Conservation (phyloP, 169 alveolate genomes). For the Blepharisma undulans region DNA sequence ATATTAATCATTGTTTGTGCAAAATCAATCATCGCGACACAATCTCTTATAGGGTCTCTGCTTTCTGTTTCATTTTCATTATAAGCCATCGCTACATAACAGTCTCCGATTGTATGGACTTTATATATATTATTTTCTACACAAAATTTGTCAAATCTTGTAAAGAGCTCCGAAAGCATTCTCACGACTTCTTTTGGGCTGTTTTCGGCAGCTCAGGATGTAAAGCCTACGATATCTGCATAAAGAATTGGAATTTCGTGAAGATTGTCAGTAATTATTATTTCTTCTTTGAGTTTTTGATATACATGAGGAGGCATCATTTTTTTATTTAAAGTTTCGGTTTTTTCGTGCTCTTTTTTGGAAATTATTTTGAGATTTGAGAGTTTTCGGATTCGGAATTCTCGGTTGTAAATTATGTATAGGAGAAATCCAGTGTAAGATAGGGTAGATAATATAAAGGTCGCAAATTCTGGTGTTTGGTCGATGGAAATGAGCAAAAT, state of each 20-base stretch:
- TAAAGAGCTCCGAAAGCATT: slow-evolving; percentile 90
- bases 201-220: slow-evolving; percentile 90
- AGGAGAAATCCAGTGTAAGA: background rate
- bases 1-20: slow-evolving; percentile 91
- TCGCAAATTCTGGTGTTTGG: background rate
- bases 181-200: slow-evolving; percentile 89
- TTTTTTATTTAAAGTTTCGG: background rate
- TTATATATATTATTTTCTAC: slow-evolving; percentile 92
- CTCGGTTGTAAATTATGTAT: background rate
- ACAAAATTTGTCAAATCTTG: slow-evolving; percentile 93
- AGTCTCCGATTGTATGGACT: slow-evolving; percentile 99
- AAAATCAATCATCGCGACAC: slow-evolving; percentile 71
- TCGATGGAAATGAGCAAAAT: background rate
- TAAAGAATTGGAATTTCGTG: slow-evolving; percentile 95
- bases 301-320: slow-evolving; percentile 33
- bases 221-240: slow-evolving; percentile 99
- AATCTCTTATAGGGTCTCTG: background rate
- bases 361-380: background rate
- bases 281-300: slow-evolving; percentile 55
- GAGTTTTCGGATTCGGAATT: background rate
- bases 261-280: slow-evolving; percentile 85
- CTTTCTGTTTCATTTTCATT: slow-evolving; percentile 70
- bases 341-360: background rate
- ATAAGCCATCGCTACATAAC: slow-evolving; percentile 98
- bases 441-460: background rate